These are phyloP conservation scores for Mrakiaceae sp. DNA, from an alignment of 1,284 basidiomycete genomes.

Conservation along the genomic window DNA sequence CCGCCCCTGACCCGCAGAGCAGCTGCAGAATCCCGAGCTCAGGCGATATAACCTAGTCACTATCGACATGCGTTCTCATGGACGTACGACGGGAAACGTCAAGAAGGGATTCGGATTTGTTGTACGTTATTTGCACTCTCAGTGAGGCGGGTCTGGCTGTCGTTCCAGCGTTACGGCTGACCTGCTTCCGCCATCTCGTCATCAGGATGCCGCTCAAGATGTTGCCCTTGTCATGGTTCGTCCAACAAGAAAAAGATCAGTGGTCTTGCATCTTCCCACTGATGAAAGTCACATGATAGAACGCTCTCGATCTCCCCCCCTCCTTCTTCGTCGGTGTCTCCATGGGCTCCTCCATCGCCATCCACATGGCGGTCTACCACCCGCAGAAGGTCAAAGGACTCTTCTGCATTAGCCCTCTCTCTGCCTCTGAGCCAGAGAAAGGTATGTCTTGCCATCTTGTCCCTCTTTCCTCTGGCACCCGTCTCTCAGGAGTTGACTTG, in stretches of 20 bases:
- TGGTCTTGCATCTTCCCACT: not conserved
- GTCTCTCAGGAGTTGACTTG: not conserved
- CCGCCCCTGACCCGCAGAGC: not conserved
- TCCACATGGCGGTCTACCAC: constrained; percentile 6
- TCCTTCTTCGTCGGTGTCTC: constrained; percentile 13
- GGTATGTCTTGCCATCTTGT: not conserved
- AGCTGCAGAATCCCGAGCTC: constrained; percentile 2
- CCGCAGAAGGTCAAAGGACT: constrained; percentile 3
- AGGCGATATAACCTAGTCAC: constrained; percentile 9
- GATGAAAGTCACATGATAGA: not conserved
- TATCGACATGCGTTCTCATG: constrained; percentile 8
- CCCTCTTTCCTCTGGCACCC: not conserved
- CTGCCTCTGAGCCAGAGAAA: constrained; percentile 2
- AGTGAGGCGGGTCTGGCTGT: no score
- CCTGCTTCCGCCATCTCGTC: not conserved
- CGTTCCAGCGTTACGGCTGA: not conserved
- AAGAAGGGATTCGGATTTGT: constrained; percentile 1
- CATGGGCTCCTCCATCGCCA: constrained; percentile 11
- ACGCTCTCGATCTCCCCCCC: constrained; percentile 8
- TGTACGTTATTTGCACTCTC: not conserved
- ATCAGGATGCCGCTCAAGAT: constrained; percentile 14
- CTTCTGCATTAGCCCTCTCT: constrained; percentile 10
- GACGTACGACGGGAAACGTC: constrained; percentile 4
- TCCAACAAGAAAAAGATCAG: not conserved
- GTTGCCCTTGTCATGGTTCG: constrained; percentile 5